Percentiles rank a stretch among this genome's conserved stretches.
These are phyloP conservation scores for Penicillium paradoxum DNA, from an alignment of 495 filamentous ascomycete species.

Conservation along the genomic window DNA sequence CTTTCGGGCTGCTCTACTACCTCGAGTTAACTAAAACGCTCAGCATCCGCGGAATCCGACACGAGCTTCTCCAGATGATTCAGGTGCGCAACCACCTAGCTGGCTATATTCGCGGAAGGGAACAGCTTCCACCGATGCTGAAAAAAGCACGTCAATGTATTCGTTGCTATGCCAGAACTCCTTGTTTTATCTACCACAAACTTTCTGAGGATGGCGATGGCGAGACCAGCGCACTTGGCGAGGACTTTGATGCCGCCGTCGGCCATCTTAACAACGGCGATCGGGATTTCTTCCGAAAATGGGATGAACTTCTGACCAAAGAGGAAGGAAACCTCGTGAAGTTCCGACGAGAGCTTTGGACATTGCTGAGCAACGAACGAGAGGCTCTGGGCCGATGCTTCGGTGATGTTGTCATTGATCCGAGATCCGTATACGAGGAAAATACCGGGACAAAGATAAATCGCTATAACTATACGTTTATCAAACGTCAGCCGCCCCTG, in stretches of 20 bases:
- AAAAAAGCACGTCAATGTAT: conserved; percentile 70
- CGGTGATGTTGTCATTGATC: conserved; percentile 69
- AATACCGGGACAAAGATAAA: conserved; percentile 74
- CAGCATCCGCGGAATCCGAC: conserved; percentile 74
- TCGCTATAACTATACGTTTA: conserved; percentile 76
- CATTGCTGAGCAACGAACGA: conserved; percentile 82
- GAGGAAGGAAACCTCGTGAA: conserved; percentile 86
- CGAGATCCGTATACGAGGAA: conserved; percentile 65
- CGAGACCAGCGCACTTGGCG: conserved; percentile 69
- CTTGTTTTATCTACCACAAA: conserved; percentile 93
- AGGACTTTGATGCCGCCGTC: conserved; percentile 71
- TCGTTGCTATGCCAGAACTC: conserved; percentile 78
- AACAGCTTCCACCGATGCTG: conserved; percentile 79
- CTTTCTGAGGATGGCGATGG: conserved; percentile 79
- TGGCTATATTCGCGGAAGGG: conserved; percentile 73
- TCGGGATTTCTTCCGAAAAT: conserved; percentile 82
- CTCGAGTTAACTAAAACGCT: conserved; percentile 82
- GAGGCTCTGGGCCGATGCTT: conserved; percentile 81
- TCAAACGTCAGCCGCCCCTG: conserved; percentile 54
- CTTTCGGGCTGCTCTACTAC: conserved; percentile 89
- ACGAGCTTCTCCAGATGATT: conserved; percentile 90
- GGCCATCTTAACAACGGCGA: conserved; percentile 67
- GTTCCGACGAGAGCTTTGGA: conserved; percentile 87
- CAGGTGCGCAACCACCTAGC: conserved; percentile 91
- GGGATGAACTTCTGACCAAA: conserved; percentile 88